A percentile compares a stretch with the other conserved stretches of the same genome.
These are phyloP conservation scores for Camelina sativa DNA, from an alignment of 345 rosid genomes.

Conservation along the genomic window DNA sequence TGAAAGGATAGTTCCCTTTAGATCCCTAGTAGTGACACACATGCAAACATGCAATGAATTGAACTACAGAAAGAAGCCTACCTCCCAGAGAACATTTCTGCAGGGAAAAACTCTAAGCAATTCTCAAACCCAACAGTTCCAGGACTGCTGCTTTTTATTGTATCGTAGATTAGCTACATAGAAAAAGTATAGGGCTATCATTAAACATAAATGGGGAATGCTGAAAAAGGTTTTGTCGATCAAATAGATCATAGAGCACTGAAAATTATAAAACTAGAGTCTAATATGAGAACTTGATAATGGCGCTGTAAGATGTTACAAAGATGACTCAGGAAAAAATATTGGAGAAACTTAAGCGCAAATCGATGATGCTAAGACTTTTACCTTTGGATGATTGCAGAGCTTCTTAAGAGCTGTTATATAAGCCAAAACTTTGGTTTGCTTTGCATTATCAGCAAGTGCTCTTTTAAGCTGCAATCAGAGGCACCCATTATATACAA, in stretches of 20 bases:
- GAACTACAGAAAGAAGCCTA: constrained; percentile 38
- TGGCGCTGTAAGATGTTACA: constrained; percentile 28
- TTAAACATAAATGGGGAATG: constrained; percentile 11
- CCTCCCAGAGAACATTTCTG: constrained; percentile 98
- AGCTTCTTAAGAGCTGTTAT: constrained; percentile 99
- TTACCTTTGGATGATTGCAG: constrained; percentile 99
- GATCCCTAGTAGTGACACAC: constrained; percentile 30
- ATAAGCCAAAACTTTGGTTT: constrained; percentile 93
- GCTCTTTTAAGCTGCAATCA: constrained; percentile 77
- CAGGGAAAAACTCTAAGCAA: constrained; percentile 81
- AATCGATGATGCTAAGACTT: constrained; percentile 11
- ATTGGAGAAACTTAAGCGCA: constrained; percentile 17
- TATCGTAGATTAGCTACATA: constrained; percentile 91
- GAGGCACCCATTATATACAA: constrained; percentile 31
- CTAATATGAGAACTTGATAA: constrained; percentile 11
- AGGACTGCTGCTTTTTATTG: constrained; percentile 71
- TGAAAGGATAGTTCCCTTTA: constrained; percentile 40
- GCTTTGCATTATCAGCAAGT: constrained; percentile 76
- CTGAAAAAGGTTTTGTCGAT: constrained; percentile 2
- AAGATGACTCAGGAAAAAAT: constrained; percentile 10
- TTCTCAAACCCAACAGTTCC: constrained; percentile 91
- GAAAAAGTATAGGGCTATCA: constrained; percentile 23
- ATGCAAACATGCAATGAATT: constrained; percentile 17
- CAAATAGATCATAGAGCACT: constrained; percentile 13
- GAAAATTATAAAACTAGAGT: background rate